Evolutionary conservation across 1,284 basidiomycete genomes (phyloP), one percentile per base, ranked within the genome.

Genomic region (Naganishia cerealis): DNA sequence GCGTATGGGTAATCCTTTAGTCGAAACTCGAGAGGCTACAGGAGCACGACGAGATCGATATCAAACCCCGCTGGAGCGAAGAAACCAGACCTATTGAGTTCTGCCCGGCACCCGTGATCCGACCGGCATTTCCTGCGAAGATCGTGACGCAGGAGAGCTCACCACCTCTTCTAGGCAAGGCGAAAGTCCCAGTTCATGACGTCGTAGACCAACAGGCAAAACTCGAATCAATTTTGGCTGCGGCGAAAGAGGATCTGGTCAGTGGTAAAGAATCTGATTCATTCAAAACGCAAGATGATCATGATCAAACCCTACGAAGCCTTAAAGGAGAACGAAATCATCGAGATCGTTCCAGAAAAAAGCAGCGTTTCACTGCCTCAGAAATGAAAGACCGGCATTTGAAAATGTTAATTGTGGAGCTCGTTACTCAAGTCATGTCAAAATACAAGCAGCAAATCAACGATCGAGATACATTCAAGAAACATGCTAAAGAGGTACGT

Each of bases 371-470:
- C 36, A 54, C 55, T 13, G 39, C 39, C 72, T 71, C 73, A 56
- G 79, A 83, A 12, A 83, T 84, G 67, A 93, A 91, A 82, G 91
- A 94, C 81, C 94, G 91, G 84, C 82, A 86, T 72, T 79, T 97
- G 71, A 79, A 88, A 72, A 92, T 92, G 78, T 84, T 97, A 26
- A 87, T 99, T 9, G 90, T 93, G 26, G 87, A 88, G 16, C 85
- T 96, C 1, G 94, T 98, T 38, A 95, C 99, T 48, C 89, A 88
- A 77, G 87, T 85, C 70, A 92, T 98, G 91, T 91, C 89, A 63
- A 95, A 94, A 81, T 88, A 96, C 78, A 86, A 88, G 72, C 85
- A 89, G 67, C 82, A 87, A 68, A 85, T 98, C 81, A 15, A 24
- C 24, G 89, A 91, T 67, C 86, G 87, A 67, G 93, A 96, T 5